These are phyloP conservation scores for Claviceps capensis DNA, from an alignment of 2,329 filamentous ascomycete genomes.

Conservation along the genomic window DNA sequence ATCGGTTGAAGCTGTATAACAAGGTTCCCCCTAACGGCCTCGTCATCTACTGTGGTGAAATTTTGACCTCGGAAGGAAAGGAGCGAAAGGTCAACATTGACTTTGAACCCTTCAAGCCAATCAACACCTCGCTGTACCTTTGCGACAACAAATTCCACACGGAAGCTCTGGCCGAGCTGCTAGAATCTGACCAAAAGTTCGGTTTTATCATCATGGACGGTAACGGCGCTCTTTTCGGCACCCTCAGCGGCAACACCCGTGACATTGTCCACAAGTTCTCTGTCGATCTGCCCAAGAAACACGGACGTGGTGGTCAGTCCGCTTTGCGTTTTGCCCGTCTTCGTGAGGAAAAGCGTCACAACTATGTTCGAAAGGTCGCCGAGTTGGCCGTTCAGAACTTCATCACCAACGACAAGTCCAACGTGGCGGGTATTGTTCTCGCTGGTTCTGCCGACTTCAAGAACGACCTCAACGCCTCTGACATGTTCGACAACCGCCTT, in stretches of 20 bases:
- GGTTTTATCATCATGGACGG: constrained; percentile 99
- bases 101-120: constrained; percentile 99
- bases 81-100: constrained; percentile 99
- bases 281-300: constrained; percentile 98
- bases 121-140: constrained; percentile 98
- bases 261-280: constrained; percentile 97
- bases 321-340: constrained; percentile 98
- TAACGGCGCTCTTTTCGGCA: constrained; percentile 95
- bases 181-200: constrained; percentile 98
- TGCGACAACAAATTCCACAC: constrained; percentile 99
- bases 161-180: constrained; percentile 87
- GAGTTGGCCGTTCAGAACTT: constrained; percentile 98
- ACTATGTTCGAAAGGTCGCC: constrained; percentile 97
- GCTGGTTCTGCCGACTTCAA: constrained; percentile 99
- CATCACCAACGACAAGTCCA: constrained; percentile 96
- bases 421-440: constrained; percentile 87
- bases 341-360: constrained; percentile 98
- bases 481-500: constrained; percentile 89
- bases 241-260: constrained; percentile 90
- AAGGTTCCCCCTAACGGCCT: constrained; percentile 96
- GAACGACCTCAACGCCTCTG: constrained; percentile 94
- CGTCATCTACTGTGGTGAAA: constrained; percentile 99
- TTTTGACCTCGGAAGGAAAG: constrained; percentile 95
- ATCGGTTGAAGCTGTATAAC: constrained; percentile 97
- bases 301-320: constrained; percentile 99